Evolutionary conservation across 2,329 filamentous ascomycete species (phyloP).

Genomic region (Trichophaea hybrida): DNA sequence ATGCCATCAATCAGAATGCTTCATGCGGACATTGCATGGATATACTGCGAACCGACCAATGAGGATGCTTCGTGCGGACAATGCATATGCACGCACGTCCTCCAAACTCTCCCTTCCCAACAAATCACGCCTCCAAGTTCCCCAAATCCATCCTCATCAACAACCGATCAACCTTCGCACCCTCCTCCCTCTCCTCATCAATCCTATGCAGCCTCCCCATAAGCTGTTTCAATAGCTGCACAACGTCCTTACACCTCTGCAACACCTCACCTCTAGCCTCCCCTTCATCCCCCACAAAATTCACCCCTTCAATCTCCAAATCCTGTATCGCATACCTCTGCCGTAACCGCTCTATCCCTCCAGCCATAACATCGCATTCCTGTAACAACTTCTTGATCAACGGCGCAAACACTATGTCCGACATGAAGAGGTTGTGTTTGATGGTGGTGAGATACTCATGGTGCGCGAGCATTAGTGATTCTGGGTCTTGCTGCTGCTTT

Average conservation of each 20-base stretch:
- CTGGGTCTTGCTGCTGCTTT: constrained; percentile 53
- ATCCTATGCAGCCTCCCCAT: constrained; percentile 25
- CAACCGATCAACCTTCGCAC: constrained; percentile 26
- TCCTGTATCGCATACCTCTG: constrained; percentile 20
- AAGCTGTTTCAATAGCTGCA: constrained; percentile 20
- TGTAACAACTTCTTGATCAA: constrained; percentile 22
- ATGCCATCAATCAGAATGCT: too few species aligned
- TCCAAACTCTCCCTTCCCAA: neutral
- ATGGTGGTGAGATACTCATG: constrained; percentile 59
- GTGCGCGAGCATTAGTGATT: constrained; percentile 69
- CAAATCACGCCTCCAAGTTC: constrained; percentile 10
- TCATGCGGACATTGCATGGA: too few species aligned
- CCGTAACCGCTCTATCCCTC: constrained; percentile 18
- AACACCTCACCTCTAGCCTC: constrained; percentile 12
- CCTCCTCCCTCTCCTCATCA: constrained; percentile 24
- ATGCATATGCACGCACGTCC: too few species aligned
- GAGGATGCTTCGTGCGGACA: too few species aligned
- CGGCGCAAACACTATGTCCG: constrained; percentile 24
- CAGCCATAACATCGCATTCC: constrained; percentile 21
- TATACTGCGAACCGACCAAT: too few species aligned
- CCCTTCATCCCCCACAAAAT: neutral
- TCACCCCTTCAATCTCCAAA: constrained; percentile 9
- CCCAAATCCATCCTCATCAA: constrained; percentile 27
- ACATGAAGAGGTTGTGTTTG: constrained; percentile 40
- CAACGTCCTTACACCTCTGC: constrained; percentile 22